Conservation (phyloP, 106 monocot genomes). For the Hemerocallis citrina region DNA sequence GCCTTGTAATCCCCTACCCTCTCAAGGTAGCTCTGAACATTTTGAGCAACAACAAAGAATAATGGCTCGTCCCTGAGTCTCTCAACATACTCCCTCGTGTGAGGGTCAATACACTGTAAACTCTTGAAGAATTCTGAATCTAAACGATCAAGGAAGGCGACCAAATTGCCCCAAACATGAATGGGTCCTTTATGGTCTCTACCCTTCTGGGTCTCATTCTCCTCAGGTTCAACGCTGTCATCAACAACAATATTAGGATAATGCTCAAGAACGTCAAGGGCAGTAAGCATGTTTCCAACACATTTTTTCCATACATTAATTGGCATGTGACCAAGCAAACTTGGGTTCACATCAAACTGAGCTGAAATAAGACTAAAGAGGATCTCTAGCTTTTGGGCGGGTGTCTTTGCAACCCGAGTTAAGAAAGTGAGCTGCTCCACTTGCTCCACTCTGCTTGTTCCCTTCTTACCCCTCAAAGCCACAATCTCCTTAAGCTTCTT, state of each 20-base stretch:
- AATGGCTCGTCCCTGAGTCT: slow-evolving; percentile 89
- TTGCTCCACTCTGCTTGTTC: slow-evolving; percentile 79
- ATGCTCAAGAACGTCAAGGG: slow-evolving; percentile 70
- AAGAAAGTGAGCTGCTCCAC: slow-evolving; percentile 90
- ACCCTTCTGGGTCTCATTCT: slow-evolving; percentile 79
- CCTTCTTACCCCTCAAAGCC: slow-evolving; percentile 81
- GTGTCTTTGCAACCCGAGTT: slow-evolving; percentile 86
- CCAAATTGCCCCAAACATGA: slow-evolving; percentile 74
- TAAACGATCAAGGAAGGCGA: slow-evolving; percentile 71
- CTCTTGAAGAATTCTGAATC: slow-evolving; percentile 93
- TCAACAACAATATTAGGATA: slow-evolving; percentile 76
- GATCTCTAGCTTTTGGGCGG: slow-evolving; percentile 90
- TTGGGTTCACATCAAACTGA: slow-evolving; percentile 95
- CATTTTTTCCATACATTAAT: slow-evolving; percentile 83
- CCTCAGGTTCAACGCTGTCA: slow-evolving; percentile 62
- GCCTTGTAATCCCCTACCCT: slow-evolving; percentile 60
- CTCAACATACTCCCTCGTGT: slow-evolving; percentile 81
- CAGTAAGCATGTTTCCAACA: slow-evolving; percentile 62
- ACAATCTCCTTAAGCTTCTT: slow-evolving; percentile 92
- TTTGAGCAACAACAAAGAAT: slow-evolving; percentile 74
- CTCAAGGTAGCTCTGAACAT: slow-evolving; percentile 78
- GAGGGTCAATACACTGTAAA: slow-evolving; percentile 87
- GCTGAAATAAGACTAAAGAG: slow-evolving; percentile 76
- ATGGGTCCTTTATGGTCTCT: slow-evolving; percentile 60
- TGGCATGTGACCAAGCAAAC: slow-evolving; percentile 89